Conservation (phyloP, 257 asterid genomes). For the Fraxinus cuspidata region DNA sequence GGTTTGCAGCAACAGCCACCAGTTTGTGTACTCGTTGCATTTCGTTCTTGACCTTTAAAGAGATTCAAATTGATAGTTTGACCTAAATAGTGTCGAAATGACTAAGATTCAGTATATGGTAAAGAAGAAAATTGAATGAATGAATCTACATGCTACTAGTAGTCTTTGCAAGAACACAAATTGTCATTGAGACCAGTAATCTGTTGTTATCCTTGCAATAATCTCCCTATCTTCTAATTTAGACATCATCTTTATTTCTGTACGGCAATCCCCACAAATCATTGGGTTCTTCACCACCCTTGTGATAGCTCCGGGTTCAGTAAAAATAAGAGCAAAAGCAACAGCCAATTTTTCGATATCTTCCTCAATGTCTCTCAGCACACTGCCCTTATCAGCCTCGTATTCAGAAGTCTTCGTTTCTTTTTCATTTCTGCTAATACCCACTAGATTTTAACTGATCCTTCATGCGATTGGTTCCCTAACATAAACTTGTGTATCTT, state of each 20-base stretch:
- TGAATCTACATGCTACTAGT: constrained; percentile 40
- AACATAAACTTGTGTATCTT: constrained; percentile 52
- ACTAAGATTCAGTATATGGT: too few species aligned
- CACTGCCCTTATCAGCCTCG: constrained; percentile 53
- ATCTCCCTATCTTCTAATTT: constrained; percentile 51
- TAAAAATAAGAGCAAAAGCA: constrained; percentile 54
- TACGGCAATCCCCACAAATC: constrained; percentile 69
- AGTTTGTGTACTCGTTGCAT: too few species aligned
- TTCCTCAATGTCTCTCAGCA: constrained; percentile 63
- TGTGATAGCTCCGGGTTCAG: constrained; percentile 43
- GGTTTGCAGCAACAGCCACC: too few species aligned
- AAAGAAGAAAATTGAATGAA: neutral
- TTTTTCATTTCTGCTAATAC: constrained; percentile 38
- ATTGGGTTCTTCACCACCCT: constrained; percentile 68
- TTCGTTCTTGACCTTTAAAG: too few species aligned
- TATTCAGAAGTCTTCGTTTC: constrained; percentile 50
- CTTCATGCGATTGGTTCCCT: constrained; percentile 50
- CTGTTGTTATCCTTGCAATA: constrained; percentile 66
- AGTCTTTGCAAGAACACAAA: constrained; percentile 64
- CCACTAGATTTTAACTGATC: constrained; percentile 40
- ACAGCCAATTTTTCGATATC: constrained; percentile 71
- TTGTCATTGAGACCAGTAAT: constrained; percentile 52
- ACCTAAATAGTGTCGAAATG: too few species aligned
- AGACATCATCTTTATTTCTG: constrained; percentile 59
- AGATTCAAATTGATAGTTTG: too few species aligned